Percentiles rank a stretch among this genome's conserved stretches.
These are phyloP conservation scores for Tephrocybe rancida DNA, from an alignment of 768 basidiomycete species.

Conservation along the genomic window DNA sequence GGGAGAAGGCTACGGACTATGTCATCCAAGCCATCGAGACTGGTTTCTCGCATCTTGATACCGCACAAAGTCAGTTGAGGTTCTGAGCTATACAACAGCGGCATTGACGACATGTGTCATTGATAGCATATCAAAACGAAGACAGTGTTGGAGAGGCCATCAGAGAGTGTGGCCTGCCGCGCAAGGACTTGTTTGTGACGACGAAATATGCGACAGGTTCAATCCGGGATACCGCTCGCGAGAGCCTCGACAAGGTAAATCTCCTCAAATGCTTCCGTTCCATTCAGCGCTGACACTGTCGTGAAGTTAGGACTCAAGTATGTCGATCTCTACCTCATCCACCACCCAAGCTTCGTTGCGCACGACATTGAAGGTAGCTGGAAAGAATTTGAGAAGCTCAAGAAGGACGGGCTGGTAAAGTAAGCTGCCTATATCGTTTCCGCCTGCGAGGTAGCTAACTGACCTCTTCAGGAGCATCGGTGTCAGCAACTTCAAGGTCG, in stretches of 20 bases:
- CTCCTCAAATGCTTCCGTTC: neutral
- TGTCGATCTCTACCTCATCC: slow-evolving; percentile 75
- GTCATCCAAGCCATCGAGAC: slow-evolving; percentile 18
- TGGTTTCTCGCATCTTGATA: slow-evolving; percentile 24
- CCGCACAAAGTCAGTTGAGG: slow-evolving; percentile 21
- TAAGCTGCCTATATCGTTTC: slow-evolving; percentile 16
- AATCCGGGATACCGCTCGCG: slow-evolving; percentile 40
- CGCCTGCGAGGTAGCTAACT: no score
- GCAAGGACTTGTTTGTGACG: slow-evolving; percentile 51
- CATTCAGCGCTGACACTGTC: neutral
- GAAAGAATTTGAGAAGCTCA: slow-evolving; percentile 58
- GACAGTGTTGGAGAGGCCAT: slow-evolving; percentile 43
- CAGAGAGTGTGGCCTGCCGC: slow-evolving; percentile 45
- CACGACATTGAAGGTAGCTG: slow-evolving; percentile 44
- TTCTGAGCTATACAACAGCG: neutral
- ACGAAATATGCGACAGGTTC: slow-evolving; percentile 53
- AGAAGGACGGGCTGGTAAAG: slow-evolving; percentile 46
- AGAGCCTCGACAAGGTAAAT: slow-evolving; percentile 52
- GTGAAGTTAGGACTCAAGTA: slow-evolving; percentile 59
- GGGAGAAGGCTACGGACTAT: slow-evolving; percentile 11
- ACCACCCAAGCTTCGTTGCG: slow-evolving; percentile 40
- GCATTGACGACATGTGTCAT: neutral
- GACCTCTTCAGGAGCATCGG: slow-evolving; percentile 33
- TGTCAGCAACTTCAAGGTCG: slow-evolving; percentile 66
- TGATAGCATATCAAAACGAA: slow-evolving; percentile 37